Evolutionary conservation across 2,329 filamentous ascomycete species (phyloP).

Genomic region (Verticillium alfalfae): DNA sequence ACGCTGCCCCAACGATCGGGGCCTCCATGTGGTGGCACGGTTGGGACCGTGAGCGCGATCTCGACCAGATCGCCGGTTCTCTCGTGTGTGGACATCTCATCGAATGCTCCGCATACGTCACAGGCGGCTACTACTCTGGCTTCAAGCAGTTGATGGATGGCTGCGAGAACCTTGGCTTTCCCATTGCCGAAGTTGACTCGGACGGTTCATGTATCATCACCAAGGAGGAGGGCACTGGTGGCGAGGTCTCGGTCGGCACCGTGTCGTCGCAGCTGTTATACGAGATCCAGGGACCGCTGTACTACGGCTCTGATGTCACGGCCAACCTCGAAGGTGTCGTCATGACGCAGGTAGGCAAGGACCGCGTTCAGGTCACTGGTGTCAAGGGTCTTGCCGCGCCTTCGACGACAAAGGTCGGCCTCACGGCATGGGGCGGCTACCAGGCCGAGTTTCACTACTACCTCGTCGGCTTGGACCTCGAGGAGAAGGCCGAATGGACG

Average conservation of each 20-base stretch:
- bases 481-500: slow-evolving; percentile 16
- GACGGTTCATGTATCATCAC: slow-evolving; percentile 28
- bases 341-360: slow-evolving; percentile 38
- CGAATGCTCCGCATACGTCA: slow-evolving; percentile 48
- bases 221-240: slow-evolving; percentile 18
- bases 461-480: slow-evolving; percentile 14
- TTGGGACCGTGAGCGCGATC: slow-evolving; percentile 41
- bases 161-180: slow-evolving; percentile 38
- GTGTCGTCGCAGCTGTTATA: slow-evolving; percentile 26
- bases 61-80: slow-evolving; percentile 44
- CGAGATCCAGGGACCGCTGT: slow-evolving; percentile 29
- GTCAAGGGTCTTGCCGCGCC: slow-evolving; percentile 25
- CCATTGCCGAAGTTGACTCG: slow-evolving; percentile 40
- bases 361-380: slow-evolving; percentile 23
- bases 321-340: slow-evolving; percentile 18
- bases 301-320: slow-evolving; percentile 25
- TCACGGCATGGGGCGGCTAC: slow-evolving; percentile 17
- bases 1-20: slow-evolving; percentile 48
- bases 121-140: slow-evolving; percentile 49
- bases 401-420: slow-evolving; percentile 22
- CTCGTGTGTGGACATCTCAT: slow-evolving; percentile 48
- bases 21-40: slow-evolving; percentile 51
- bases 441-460: slow-evolving; percentile 18
- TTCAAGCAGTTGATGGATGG: slow-evolving; percentile 32
- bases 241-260: slow-evolving; percentile 16